Conservation (phyloP, 176 grass and related monocot species). For the Dactylis glomerata region DNA sequence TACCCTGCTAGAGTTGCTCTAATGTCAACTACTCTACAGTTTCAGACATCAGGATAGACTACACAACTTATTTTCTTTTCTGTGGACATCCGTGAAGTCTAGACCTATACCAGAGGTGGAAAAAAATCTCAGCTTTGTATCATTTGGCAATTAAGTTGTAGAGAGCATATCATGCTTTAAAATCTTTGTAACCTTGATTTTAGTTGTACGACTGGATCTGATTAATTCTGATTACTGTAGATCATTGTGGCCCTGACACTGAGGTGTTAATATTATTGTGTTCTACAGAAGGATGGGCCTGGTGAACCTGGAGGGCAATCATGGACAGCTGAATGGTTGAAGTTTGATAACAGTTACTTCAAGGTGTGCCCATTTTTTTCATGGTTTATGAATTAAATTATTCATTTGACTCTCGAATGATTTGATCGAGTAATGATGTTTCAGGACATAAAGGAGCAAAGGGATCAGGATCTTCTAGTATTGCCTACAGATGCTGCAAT, state of each 20-base stretch:
- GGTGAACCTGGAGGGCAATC: slow-evolving; percentile 96
- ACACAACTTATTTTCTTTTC: neutral
- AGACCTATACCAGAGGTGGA: neutral
- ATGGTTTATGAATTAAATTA: slow-evolving; percentile 25
- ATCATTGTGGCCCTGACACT: neutral
- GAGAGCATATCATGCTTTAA: neutral
- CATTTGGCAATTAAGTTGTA: neutral
- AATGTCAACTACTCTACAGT: neutral
- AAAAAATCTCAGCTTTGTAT: neutral
- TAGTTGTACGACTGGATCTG: neutral
- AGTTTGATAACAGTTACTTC: slow-evolving; percentile 97
- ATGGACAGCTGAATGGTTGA: slow-evolving; percentile 93
- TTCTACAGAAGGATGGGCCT: slow-evolving; percentile 84
- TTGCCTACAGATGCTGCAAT: slow-evolving; percentile 86
- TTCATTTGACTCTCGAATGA: neutral
- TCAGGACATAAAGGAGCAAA: slow-evolving; percentile 88
- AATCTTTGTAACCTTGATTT: neutral
- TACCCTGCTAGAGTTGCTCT: too few relatives aligned
- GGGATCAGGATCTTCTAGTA: slow-evolving; percentile 81
- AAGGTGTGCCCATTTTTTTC: slow-evolving; percentile 38
- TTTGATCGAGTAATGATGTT: slow-evolving; percentile 18
- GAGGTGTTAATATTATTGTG: neutral
- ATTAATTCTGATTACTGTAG: neutral
- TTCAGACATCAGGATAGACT: neutral
- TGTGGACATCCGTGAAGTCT: neutral